A percentile compares a stretch with the other conserved stretches of the same genome.
These are phyloP conservation scores for Aspergillus ochraceoroseus DNA, from an alignment of 2,329 filamentous ascomycete species.

Conservation along the genomic window DNA sequence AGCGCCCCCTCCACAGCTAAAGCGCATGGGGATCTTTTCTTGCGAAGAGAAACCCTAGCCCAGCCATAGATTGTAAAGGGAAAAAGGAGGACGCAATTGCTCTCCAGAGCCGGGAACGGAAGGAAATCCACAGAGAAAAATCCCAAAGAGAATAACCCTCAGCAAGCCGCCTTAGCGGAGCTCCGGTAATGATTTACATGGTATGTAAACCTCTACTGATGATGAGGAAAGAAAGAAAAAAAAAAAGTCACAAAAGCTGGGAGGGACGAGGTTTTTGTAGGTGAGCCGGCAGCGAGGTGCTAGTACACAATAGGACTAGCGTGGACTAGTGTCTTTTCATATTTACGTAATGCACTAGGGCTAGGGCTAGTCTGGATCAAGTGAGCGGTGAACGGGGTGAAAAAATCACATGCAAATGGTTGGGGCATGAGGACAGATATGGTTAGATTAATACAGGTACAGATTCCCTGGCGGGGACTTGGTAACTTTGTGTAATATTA, in stretches of 20 bases:
- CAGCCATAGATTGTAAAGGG: conserved; percentile 43
- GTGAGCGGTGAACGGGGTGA: not conserved
- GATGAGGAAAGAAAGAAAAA: conserved; percentile 43
- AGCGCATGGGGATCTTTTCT: conserved; percentile 39
- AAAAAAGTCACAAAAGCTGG: conserved; percentile 19
- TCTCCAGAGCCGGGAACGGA: conserved; percentile 51
- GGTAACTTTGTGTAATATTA: not conserved
- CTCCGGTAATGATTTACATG: conserved; percentile 47
- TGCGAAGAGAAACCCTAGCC: conserved; percentile 40
- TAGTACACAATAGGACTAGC: conserved; percentile 26
- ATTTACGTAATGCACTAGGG: conserved; percentile 14
- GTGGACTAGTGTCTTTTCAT: conserved; percentile 6
- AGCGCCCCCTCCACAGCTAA: conserved; percentile 47
- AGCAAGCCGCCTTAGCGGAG: conserved; percentile 47
- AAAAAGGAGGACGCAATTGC: conserved; percentile 42
- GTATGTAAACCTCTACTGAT: conserved; percentile 52
- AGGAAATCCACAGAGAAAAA: conserved; percentile 43
- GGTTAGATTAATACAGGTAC: conserved; percentile 3
- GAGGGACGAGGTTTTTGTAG: conserved; percentile 30
- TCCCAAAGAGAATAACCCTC: conserved; percentile 46
- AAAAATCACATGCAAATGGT: conserved; percentile 11
- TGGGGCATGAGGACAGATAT: conserved; percentile 5
- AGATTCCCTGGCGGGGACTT: too few species aligned
- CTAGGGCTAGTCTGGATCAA: conserved; percentile 10
- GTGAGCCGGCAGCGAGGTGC: conserved; percentile 11